Conservation (phyloP, 257 asterid species). For the Mentha longifolia region DNA sequence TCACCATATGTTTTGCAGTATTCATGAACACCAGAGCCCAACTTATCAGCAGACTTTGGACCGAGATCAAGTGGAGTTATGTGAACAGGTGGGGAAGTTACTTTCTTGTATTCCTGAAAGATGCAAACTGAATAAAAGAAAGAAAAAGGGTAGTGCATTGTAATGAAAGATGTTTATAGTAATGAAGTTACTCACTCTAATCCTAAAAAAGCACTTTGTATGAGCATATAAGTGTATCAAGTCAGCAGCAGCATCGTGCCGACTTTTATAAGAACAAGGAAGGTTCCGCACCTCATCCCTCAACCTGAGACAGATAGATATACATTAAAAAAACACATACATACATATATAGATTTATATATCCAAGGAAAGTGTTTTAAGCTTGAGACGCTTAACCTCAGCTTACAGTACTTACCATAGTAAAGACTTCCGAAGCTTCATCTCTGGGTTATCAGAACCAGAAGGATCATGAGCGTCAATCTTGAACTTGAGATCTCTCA, state of each 20-base stretch:
- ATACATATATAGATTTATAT: background rate
- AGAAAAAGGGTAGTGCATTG: background rate
- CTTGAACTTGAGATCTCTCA: constrained; percentile 77
- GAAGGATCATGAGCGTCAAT: constrained; percentile 87
- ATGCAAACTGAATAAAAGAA: constrained; percentile 13
- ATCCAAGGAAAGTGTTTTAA: constrained; percentile 7
- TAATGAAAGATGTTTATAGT: constrained; percentile 15
- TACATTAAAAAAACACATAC: background rate
- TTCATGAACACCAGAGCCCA: constrained; percentile 84
- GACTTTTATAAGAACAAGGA: constrained; percentile 84
- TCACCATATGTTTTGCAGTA: constrained; percentile 89
- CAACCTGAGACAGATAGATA: constrained; percentile 62
- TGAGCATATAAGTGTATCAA: constrained; percentile 90
- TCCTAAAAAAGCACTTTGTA: constrained; percentile 76
- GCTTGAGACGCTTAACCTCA: constrained; percentile 14
- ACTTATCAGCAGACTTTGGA: constrained; percentile 80
- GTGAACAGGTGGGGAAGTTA: constrained; percentile 90
- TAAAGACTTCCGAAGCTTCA: constrained; percentile 75
- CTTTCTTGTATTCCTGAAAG: constrained; percentile 78
- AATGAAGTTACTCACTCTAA: constrained; percentile 60
- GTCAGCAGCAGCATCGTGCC: constrained; percentile 99
- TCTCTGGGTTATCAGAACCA: constrained; percentile 60
- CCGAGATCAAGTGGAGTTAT: constrained; percentile 96
- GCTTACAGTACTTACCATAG: constrained; percentile 64
- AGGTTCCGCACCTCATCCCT: constrained; percentile 97